Percentiles rank a stretch among this genome's conserved stretches.
These are phyloP conservation scores for Cichorium intybus DNA, from an alignment of 140 eudicot genomes.

Conservation along the genomic window DNA sequence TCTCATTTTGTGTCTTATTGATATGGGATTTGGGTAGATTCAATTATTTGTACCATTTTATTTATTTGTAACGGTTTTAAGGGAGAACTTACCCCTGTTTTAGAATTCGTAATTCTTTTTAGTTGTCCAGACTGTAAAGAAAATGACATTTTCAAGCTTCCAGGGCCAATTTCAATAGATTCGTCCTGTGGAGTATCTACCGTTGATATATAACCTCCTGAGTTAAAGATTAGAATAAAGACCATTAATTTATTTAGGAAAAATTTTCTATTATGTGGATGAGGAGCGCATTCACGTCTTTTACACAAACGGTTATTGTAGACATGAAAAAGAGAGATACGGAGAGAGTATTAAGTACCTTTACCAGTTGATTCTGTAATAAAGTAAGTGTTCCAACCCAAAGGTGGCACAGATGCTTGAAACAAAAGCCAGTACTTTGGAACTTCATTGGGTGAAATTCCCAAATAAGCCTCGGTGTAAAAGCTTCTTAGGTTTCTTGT, in stretches of 20 bases:
- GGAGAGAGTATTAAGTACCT: slow-evolving; percentile 34
- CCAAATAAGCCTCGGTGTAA: slow-evolving; percentile 74
- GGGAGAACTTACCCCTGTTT: slow-evolving; percentile 49
- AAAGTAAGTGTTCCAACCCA: slow-evolving; percentile 93
- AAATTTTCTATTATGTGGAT: neutral
- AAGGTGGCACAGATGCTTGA: slow-evolving; percentile 72
- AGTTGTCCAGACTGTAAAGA: slow-evolving; percentile 73
- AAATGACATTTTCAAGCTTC: slow-evolving; percentile 80
- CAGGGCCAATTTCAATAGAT: slow-evolving; percentile 67
- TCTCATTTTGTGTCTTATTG: no score
- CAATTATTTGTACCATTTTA: neutral
- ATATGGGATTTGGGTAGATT: neutral
- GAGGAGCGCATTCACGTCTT: neutral
- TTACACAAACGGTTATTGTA: neutral
- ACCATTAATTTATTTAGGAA: neutral
- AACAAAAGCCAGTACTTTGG: slow-evolving; percentile 86
- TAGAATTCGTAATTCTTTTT: slow-evolving; percentile 52
- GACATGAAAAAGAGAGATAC: neutral
- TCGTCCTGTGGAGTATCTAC: slow-evolving; percentile 37
- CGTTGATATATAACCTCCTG: slow-evolving; percentile 47
- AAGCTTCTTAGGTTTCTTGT: slow-evolving; percentile 63
- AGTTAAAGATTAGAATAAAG: neutral
- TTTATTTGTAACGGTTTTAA: neutral
- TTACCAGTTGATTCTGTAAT: slow-evolving; percentile 50
- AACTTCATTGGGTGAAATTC: slow-evolving; percentile 49